Conservation (phyloP, 2,329 filamentous ascomycete genomes). For the Moelleriella libera region DNA sequence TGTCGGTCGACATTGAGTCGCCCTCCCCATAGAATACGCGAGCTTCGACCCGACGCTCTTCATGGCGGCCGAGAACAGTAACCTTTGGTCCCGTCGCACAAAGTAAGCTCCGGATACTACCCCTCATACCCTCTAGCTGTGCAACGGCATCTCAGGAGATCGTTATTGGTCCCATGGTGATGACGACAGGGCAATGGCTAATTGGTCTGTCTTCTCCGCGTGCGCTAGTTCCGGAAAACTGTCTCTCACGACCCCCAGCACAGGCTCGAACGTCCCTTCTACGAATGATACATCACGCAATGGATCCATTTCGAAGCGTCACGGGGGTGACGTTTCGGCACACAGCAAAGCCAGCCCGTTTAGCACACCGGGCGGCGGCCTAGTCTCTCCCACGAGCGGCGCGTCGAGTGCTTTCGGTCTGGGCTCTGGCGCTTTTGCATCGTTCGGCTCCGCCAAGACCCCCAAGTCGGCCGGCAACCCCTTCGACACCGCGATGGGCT, state of each 20-base stretch:
- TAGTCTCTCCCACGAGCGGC: slow-evolving; percentile 31
- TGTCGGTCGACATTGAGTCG: slow-evolving; percentile 8
- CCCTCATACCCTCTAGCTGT: not conserved
- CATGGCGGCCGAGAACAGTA: slow-evolving; percentile 26
- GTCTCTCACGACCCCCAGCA: slow-evolving; percentile 65
- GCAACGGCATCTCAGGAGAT: not conserved
- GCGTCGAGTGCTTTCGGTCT: slow-evolving; percentile 86
- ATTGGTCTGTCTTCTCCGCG: not conserved
- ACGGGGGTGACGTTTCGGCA: slow-evolving; percentile 56
- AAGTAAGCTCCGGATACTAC: slow-evolving; percentile 42
- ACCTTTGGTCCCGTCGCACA: slow-evolving; percentile 68
- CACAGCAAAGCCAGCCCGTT: slow-evolving; percentile 70
- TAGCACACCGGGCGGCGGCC: slow-evolving; percentile 50
- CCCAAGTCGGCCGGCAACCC: slow-evolving; percentile 73
- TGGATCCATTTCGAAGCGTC: slow-evolving; percentile 54
- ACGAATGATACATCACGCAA: slow-evolving; percentile 46
- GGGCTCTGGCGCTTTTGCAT: slow-evolving; percentile 89
- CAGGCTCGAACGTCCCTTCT: slow-evolving; percentile 34
- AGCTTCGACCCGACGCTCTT: slow-evolving; percentile 15
- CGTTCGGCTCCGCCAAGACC: slow-evolving; percentile 68
- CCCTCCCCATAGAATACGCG: not conserved
- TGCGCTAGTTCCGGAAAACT: slow-evolving; percentile 65
- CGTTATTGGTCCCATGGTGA: not conserved
- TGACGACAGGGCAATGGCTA: too few relatives aligned
- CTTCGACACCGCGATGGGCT: slow-evolving; percentile 58